These are phyloP conservation scores for Pyrenochaeta sp. DNA, from an alignment of 2,329 filamentous ascomycete species.

Conservation along the genomic window DNA sequence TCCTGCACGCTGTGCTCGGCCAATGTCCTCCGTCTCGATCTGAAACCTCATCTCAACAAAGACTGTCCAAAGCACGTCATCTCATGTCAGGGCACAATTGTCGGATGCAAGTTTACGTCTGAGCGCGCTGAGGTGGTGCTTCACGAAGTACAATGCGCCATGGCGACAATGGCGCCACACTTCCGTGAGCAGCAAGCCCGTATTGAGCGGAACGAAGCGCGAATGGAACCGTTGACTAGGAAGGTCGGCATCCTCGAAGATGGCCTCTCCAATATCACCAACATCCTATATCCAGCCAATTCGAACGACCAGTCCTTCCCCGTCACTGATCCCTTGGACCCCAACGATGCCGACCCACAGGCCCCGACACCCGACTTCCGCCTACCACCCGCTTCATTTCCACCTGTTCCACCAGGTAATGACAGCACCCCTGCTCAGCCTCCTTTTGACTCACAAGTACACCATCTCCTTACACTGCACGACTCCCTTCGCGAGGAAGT, in stretches of 20 bases:
- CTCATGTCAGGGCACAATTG: conserved; percentile 53
- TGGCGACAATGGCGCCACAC: conserved; percentile 57
- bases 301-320: conserved; percentile 41
- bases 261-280: conserved; percentile 54
- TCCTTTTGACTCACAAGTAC: conserved; percentile 59
- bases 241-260: conserved; percentile 57
- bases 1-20: conserved; percentile 54
- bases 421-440: conserved; percentile 37
- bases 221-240: conserved; percentile 52
- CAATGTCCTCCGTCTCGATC: conserved; percentile 53
- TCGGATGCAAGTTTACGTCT: conserved; percentile 54
- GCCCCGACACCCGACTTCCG: conserved; percentile 49
- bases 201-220: conserved; percentile 55
- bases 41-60: conserved; percentile 52
- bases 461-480: conserved; percentile 68
- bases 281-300: conserved; percentile 50
- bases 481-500: conserved; percentile 69
- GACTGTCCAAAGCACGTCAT: conserved; percentile 54
- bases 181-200: conserved; percentile 54
- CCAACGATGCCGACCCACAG: conserved; percentile 42
- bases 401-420: conserved; percentile 33
- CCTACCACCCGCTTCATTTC: conserved; percentile 45
- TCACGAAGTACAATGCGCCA: conserved; percentile 54
- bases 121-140: conserved; percentile 50
- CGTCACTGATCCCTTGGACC: conserved; percentile 44